Base-by-base conservation (phyloP, 2,329 filamentous ascomycete genomes). In the Monosporascus ibericus region DNA sequence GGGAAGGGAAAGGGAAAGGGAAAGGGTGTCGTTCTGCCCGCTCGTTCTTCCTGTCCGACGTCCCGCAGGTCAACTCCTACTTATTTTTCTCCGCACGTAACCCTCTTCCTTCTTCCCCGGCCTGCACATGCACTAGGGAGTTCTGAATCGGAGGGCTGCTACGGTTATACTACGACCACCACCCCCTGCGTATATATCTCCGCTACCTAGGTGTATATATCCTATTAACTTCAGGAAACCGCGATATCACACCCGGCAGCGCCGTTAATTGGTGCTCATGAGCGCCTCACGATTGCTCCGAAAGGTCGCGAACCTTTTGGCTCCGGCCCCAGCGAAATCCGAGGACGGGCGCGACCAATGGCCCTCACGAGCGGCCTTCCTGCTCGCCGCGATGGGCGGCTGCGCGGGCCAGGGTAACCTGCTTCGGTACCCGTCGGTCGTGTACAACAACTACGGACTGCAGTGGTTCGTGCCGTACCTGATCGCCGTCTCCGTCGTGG, bases 401-500 rank as follows among this genome's bases (percentile, higher is more conserved):
- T 80, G 76, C 57, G 78, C 77, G 1, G 79, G 79, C 47, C 78
- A 81, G 68, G 80, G 79, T 27, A 82, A 82, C 60, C 69, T 82
- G 24, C 70, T 82, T 20, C 72, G 80, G 27, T 82, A 82, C 54
- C 80, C 80, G 2, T 81, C 78, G 0, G 75, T 79, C 39, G 73
- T 81, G 2, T 83, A 80, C 72, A 82, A 82, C 67, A 82, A 82
- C 62, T 73, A 79, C 52, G 80, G 80, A 3, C 68, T 82, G 6
- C 79, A 82, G 59, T 83, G 80, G 80, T 83, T 81, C 63, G 75
- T 82, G 18, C 80, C 79, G 0, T 83, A 82, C 55, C 61, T 82
- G 5, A 66, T 82, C 52, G 76, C 77, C 6, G 72, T 82, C 17
- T 76, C 80, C 52, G 64, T 81, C 11, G 72, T 83, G 52, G 79